A percentile compares a stretch with the other conserved stretches of the same genome.
Conservation (phyloP, 345 rosid genomes). For the Eutrema heterophyllum region DNA sequence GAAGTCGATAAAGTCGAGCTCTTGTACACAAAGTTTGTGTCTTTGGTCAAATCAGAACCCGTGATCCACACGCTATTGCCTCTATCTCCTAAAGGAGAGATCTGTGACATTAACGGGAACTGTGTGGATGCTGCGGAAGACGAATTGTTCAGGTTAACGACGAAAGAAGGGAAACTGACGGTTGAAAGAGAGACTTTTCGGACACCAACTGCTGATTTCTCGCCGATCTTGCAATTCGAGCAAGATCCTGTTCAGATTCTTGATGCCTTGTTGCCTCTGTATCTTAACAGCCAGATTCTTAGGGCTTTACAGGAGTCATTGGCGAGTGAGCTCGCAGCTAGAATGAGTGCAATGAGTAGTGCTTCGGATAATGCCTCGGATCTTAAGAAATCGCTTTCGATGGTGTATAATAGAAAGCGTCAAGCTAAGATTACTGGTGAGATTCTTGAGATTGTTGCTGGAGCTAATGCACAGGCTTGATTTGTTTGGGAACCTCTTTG, state of each 20-base stretch:
- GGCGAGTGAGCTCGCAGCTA: constrained; percentile 92
- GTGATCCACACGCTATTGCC: constrained; percentile 91
- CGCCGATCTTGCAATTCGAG: constrained; percentile 87
- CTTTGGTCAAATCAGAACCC: constrained; percentile 75
- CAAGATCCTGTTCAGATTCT: constrained; percentile 97
- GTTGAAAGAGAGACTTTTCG: constrained; percentile 70
- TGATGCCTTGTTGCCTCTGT: constrained; percentile 84
- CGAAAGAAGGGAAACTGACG: constrained; percentile 82
- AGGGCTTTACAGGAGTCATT: constrained; percentile 92
- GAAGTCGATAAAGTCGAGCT: constrained; percentile 97
- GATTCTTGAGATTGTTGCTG: constrained; percentile 92
- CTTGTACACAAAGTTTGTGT: constrained; percentile 86
- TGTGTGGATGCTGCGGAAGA: constrained; percentile 96
- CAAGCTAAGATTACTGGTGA: constrained; percentile 98
- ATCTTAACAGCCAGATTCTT: constrained; percentile 88
- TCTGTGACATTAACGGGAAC: constrained; percentile 77
- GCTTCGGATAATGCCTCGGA: constrained; percentile 84
- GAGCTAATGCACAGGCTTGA: constrained; percentile 68
- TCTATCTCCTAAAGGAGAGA: constrained; percentile 84
- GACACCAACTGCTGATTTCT: constrained; percentile 54
- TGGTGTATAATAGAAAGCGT: constrained; percentile 66
- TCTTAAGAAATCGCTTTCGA: constrained; percentile 62
- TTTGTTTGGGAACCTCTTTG: not conserved
- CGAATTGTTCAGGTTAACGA: constrained; percentile 86
- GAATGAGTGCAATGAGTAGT: constrained; percentile 94